Base-by-base conservation (phyloP, 1,284 basidiomycete genomes). In the Singerocomus rubriflavus region DNA sequence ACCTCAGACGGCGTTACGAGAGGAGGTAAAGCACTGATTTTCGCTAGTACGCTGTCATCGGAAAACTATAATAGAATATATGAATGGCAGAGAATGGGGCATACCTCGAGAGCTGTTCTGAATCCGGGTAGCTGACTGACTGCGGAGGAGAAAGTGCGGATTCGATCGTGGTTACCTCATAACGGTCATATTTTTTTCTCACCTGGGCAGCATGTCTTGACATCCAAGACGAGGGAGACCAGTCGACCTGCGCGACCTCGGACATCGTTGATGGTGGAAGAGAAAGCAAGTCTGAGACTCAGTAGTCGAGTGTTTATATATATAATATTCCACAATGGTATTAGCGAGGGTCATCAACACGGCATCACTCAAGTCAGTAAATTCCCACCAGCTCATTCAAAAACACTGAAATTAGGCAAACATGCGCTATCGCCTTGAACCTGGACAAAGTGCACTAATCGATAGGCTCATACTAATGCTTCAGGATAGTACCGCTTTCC, bases 1-100 rank as follows among this genome's bases (percentile, higher is more conserved):
- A 92, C 93, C 80, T 98, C 94, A 36, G 87, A 83, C 1, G 92
- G 85, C 0, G 92, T 91, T 4, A 97, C 94, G 2, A 98, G 74
- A 11, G 93, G 93, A 11, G 94, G 94, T 5, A 97, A 72, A 12
- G 74, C 76, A 39, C 74, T 71, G 37, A 97, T 81, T 71, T 91
- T 92, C 14, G 70, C 67, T n/a, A 94, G 73, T 1, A 94, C 89
- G 53, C 87, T 91, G 57, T 49, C 13, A 30, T 38, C 17, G 39
- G 39, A 14, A 37, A 16, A 26, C 45, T 31, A 47, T 11, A 36
- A 44, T 17, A 14, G 9, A 34, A 4, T 6, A 42, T 13, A 25
- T 44, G 16, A 29, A 45, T 25, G 27, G 27, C n/a, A 14, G 26
- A n/a, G 41, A 33, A 47, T 8, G 13, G 14, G 34, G 42, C 62